phyloP scores from a whole-genome alignment of 768 basidiomycete species.

The Suillus subaureus region DNA sequence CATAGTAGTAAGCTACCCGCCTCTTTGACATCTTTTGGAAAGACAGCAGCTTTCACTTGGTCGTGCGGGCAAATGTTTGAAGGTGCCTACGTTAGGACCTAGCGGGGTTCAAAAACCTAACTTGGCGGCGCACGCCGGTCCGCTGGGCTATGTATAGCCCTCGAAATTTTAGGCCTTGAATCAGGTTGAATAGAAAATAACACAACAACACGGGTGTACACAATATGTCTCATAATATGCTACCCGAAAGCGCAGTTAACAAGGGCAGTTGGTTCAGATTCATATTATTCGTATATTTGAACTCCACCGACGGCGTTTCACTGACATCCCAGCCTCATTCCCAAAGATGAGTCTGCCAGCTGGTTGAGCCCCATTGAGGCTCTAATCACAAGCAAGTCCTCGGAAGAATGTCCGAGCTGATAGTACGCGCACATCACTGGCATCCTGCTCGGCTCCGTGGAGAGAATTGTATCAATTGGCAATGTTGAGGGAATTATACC shows the following conservation, averaged over 20 bases:
- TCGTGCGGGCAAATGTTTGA: not conserved
- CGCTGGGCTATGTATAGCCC: not conserved
- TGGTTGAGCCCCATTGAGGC: not conserved
- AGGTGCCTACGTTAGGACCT: not conserved
- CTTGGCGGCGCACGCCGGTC: not conserved
- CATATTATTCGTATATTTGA: not conserved
- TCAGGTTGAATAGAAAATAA: too few species aligned
- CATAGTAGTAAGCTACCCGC: slow-evolving; percentile 82
- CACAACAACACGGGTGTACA: too few species aligned
- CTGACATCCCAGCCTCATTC: not conserved
- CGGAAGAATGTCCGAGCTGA: not conserved
- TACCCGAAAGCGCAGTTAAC: not conserved
- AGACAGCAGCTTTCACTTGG: not conserved
- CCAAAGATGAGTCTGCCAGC: not conserved
- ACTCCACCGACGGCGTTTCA: not conserved
- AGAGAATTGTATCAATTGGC: not conserved
- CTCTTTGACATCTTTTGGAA: slow-evolving; percentile 57
- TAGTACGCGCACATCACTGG: not conserved
- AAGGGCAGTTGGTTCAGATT: not conserved
- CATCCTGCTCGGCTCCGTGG: not conserved
- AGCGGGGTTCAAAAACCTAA: slow-evolving; percentile 1
- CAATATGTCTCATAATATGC: not conserved
- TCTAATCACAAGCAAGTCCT: not conserved
- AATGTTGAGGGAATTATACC: slow-evolving; percentile 5
- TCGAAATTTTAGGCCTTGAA: too few species aligned